phyloP scores from a whole-genome alignment of 2,329 filamentous ascomycete genomes.

The Penicillium palitans region DNA sequence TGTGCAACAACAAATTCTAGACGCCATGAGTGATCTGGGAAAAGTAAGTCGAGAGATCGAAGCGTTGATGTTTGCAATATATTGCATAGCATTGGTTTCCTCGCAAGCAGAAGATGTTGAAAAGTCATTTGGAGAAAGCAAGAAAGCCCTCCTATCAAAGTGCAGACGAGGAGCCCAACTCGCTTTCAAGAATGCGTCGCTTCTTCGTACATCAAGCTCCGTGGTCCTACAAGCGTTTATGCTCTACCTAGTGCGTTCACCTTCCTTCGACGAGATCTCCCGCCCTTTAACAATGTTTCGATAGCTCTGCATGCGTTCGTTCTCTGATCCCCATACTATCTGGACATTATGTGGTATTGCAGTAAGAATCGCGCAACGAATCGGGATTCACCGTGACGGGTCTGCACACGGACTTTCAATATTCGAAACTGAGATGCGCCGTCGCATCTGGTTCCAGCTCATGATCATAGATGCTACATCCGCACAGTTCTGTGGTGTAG shows the following conservation, averaged over 20 bases:
- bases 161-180: conserved; percentile 21
- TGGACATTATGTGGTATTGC: conserved; percentile 54
- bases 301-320: conserved; percentile 37
- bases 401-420: conserved; percentile 46
- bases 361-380: conserved; percentile 49
- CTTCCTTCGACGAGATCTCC: background rate
- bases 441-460: conserved; percentile 34
- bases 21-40: conserved; percentile 23
- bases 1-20: conserved; percentile 27
- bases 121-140: conserved; percentile 24
- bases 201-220: conserved; percentile 48
- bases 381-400: conserved; percentile 53
- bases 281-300: background rate
- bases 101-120: conserved; percentile 34
- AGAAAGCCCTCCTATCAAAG: conserved; percentile 17
- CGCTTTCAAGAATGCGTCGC: conserved; percentile 20
- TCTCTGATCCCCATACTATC: conserved; percentile 50
- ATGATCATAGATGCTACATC: conserved; percentile 28
- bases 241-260: conserved; percentile 43
- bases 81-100: conserved; percentile 49
- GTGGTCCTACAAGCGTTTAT: conserved; percentile 50
- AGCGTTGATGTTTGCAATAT: conserved; percentile 67
- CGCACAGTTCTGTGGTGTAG: conserved; percentile 24
- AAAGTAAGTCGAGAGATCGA: conserved; percentile 46
- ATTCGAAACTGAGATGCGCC: conserved; percentile 48